A percentile compares a stretch with the other conserved stretches of the same genome.
Conservation (phyloP, 1,284 basidiomycete genomes). For the Microbotryum intermedium region DNA sequence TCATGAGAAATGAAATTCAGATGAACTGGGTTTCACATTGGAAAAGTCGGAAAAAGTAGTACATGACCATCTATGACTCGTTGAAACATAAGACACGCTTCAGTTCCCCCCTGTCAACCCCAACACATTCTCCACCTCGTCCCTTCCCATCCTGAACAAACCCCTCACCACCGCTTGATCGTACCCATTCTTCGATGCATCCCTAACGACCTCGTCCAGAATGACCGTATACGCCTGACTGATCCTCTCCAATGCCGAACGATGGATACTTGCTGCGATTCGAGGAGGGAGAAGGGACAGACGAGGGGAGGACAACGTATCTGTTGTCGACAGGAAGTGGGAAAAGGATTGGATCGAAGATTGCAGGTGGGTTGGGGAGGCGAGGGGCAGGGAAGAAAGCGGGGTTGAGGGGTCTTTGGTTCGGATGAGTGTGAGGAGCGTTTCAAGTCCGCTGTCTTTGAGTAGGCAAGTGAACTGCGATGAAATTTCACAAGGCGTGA, state of each 20-base stretch:
- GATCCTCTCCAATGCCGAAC: slow-evolving; percentile 58
- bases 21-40: too few species aligned
- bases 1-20: too few species aligned
- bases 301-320: slow-evolving; percentile 49
- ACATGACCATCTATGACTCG: too few species aligned
- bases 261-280: slow-evolving; percentile 62
- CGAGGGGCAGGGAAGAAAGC: slow-evolving; percentile 54
- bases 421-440: slow-evolving; percentile 53
- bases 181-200: slow-evolving; percentile 57
- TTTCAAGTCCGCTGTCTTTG: slow-evolving; percentile 61
- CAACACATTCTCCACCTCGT: slow-evolving; percentile 44
- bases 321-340: slow-evolving; percentile 42
- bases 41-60: too few species aligned
- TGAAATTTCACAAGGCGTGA: too few species aligned
- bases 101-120: slow-evolving; percentile 27
- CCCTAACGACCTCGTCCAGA: slow-evolving; percentile 55
- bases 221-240: slow-evolving; percentile 59
- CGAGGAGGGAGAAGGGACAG: slow-evolving; percentile 62
- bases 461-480: slow-evolving; percentile 64
- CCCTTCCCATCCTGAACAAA: slow-evolving; percentile 56
- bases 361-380: slow-evolving; percentile 52
- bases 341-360: slow-evolving; percentile 46
- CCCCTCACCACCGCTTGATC: slow-evolving; percentile 67
- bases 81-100: too few species aligned
- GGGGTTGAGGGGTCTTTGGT: slow-evolving; percentile 53